phyloP scores from a whole-genome alignment of 306 rosid genomes.

The Chamaecrista fasciculata region DNA sequence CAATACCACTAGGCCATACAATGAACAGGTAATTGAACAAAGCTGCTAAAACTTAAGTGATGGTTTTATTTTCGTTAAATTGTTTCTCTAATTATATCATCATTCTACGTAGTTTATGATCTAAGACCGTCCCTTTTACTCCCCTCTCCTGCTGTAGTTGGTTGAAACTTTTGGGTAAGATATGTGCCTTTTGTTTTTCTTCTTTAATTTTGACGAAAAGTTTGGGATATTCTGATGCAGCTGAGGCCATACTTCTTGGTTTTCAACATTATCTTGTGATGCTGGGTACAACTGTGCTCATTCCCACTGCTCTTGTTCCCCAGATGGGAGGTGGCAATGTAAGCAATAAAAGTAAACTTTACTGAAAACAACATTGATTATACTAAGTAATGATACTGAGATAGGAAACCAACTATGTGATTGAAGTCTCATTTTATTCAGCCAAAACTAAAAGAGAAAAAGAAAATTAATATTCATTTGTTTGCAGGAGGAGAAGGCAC shows the following conservation, averaged over 20 bases:
- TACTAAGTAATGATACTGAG: slow-evolving; percentile 12
- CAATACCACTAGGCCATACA: background rate
- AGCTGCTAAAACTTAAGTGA: background rate
- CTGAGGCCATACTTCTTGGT: slow-evolving; percentile 98
- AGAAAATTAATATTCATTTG: background rate
- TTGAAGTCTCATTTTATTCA: slow-evolving; percentile 4
- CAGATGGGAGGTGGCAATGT: slow-evolving; percentile 99
- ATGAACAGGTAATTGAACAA: background rate
- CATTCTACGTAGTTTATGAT: slow-evolving; percentile 5
- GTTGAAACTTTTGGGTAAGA: background rate
- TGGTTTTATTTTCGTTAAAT: slow-evolving; percentile 7
- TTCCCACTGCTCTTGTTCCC: slow-evolving; percentile 95
- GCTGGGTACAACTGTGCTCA: slow-evolving; percentile 95
- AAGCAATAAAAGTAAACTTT: slow-evolving; percentile 34
- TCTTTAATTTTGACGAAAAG: slow-evolving; percentile 14
- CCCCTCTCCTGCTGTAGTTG: background rate
- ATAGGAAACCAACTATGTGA: background rate
- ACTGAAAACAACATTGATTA: background rate
- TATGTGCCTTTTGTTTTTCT: background rate
- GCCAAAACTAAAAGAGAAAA: background rate
- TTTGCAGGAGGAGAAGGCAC: slow-evolving; percentile 84
- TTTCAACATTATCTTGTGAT: slow-evolving; percentile 98
- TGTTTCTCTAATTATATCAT: background rate
- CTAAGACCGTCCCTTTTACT: background rate
- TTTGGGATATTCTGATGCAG: slow-evolving; percentile 56